phyloP scores from a whole-genome alignment of 345 rosid genomes.

The Lepidium aucheri region DNA sequence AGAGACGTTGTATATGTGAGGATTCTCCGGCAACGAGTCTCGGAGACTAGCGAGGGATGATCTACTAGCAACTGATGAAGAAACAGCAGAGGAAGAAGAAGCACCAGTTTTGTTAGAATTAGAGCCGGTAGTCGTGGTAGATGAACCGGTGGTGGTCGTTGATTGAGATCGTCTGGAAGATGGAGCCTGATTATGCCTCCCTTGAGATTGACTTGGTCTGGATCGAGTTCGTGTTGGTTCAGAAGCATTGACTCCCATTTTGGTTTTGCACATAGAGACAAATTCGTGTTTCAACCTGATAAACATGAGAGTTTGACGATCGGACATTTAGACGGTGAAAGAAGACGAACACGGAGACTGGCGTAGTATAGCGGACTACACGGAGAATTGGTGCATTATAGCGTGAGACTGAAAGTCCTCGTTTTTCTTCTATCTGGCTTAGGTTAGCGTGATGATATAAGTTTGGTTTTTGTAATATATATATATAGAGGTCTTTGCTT shows the following conservation, averaged over 20 bases:
- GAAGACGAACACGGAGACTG: neutral
- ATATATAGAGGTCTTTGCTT: neutral
- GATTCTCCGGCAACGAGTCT: conserved; percentile 51
- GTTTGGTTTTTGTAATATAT: neutral
- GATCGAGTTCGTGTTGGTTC: conserved; percentile 31
- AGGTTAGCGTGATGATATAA: too few relatives aligned
- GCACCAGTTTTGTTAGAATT: conserved; percentile 11
- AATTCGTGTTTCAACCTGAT: neutral
- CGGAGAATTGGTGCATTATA: neutral
- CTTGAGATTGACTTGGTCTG: conserved; percentile 16
- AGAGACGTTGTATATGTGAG: conserved; percentile 66
- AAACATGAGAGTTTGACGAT: neutral
- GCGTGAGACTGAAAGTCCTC: neutral
- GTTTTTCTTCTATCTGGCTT: neutral
- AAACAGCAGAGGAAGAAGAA: conserved; percentile 14
- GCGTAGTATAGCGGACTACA: neutral
- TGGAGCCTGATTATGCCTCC: conserved; percentile 12
- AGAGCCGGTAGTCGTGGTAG: conserved; percentile 2
- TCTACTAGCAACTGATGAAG: conserved; percentile 25
- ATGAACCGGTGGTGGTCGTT: neutral
- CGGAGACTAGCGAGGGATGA: conserved; percentile 69
- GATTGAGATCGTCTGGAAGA: neutral
- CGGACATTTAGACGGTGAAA: neutral
- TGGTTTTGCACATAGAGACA: conserved; percentile 48
- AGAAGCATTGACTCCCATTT: conserved; percentile 46